A percentile compares a stretch with the other conserved stretches of the same genome.
These are phyloP conservation scores for Amyloporia xantha DNA, from an alignment of 768 basidiomycete genomes.

Conservation along the genomic window DNA sequence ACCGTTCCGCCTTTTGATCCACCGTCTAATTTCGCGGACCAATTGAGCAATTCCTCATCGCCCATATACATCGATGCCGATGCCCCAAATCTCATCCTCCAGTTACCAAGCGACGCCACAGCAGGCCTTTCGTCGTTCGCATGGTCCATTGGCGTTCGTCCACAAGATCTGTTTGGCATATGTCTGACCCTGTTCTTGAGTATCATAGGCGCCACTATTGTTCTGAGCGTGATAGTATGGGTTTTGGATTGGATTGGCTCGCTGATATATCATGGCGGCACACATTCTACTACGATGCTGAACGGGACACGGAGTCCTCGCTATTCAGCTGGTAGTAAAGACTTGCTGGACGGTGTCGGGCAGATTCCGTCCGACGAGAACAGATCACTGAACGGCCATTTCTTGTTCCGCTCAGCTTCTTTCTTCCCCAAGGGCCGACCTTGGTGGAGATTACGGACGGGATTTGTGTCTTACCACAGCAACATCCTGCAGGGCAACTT, in stretches of 20 bases:
- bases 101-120: slow-evolving; percentile 53
- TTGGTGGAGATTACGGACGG: slow-evolving; percentile 49
- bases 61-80: slow-evolving; percentile 69
- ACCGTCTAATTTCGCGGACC: slow-evolving; percentile 63
- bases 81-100: slow-evolving; percentile 68
- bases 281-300: slow-evolving; percentile 24
- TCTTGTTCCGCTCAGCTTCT: slow-evolving; percentile 28
- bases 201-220: slow-evolving; percentile 68
- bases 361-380: slow-evolving; percentile 36
- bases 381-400: slow-evolving; percentile 39
- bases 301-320: slow-evolving; percentile 33
- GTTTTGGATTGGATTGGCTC: slow-evolving; percentile 53
- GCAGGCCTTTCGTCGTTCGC: slow-evolving; percentile 80
- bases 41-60: slow-evolving; percentile 63
- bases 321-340: slow-evolving; percentile 43
- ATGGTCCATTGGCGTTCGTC: slow-evolving; percentile 73
- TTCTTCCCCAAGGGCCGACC: slow-evolving; percentile 30
- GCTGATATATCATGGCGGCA: slow-evolving; percentile 22
- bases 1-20: slow-evolving; percentile 51
- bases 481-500: slow-evolving; percentile 85
- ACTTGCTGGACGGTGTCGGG: slow-evolving; percentile 34
- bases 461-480: slow-evolving; percentile 73
- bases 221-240: slow-evolving; percentile 68
- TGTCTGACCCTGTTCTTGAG: slow-evolving; percentile 78
- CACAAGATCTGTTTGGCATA: slow-evolving; percentile 74